phyloP scores from a whole-genome alignment of 345 rosid species.

The Eucalyptus pauciflora region DNA sequence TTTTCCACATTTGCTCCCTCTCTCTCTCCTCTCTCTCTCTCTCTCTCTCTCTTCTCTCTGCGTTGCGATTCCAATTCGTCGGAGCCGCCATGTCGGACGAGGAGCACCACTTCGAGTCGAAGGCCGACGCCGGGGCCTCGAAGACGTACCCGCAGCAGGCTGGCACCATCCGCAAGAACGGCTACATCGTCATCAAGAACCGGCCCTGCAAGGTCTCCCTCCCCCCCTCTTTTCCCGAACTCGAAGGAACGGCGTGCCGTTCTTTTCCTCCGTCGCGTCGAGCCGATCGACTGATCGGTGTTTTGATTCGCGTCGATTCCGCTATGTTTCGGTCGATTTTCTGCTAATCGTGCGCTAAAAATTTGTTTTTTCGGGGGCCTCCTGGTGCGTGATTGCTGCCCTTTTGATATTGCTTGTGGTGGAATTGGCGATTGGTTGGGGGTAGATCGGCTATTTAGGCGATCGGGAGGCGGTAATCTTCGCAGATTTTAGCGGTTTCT shows the following conservation, averaged over 20 bases:
- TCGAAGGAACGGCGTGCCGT: background rate
- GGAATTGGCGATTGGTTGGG: background rate
- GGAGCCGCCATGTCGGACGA: constrained; percentile 22
- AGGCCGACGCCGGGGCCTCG: constrained; percentile 39
- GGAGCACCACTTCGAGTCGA: constrained; percentile 34
- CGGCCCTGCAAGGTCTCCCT: constrained; percentile 24
- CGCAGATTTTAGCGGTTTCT: background rate
- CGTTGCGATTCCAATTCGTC: background rate
- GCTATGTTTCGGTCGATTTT: background rate
- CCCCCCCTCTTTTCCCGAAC: background rate
- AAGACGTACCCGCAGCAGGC: constrained; percentile 39
- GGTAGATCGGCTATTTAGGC: background rate
- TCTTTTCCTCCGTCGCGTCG: background rate
- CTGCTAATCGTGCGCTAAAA: background rate
- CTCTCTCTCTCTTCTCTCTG: background rate
- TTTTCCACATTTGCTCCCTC: background rate
- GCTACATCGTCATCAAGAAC: constrained; percentile 27
- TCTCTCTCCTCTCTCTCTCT: background rate
- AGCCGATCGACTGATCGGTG: background rate
- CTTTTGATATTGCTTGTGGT: background rate
- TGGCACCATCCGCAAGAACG: constrained; percentile 31
- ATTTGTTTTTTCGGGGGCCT: background rate
- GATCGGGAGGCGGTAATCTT: background rate
- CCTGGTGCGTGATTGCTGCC: background rate
- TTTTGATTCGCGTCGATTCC: background rate